These are phyloP conservation scores for Mycena galopus DNA, from an alignment of 768 basidiomycete species.

Conservation along the genomic window DNA sequence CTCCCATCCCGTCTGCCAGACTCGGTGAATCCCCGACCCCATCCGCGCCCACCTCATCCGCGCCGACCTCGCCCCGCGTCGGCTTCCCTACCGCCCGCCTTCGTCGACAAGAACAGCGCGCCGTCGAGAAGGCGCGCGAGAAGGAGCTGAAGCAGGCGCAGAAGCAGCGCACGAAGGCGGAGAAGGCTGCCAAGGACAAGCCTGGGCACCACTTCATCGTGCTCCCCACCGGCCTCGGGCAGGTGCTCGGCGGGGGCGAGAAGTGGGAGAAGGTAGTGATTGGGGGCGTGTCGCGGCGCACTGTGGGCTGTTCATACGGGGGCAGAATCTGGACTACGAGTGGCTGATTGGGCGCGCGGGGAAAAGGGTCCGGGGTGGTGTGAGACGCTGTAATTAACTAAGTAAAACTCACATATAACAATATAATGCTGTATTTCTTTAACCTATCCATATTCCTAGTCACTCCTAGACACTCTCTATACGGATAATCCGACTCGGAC, in stretches of 20 bases:
- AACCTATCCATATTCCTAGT: too few species aligned
- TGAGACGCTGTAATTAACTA: constrained; percentile 32
- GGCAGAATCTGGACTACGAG: constrained; percentile 65
- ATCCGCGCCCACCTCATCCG: too few species aligned
- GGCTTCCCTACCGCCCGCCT: too few species aligned
- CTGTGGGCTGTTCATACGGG: constrained; percentile 64
- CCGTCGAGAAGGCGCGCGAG: constrained; percentile 32
- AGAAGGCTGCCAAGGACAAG: constrained; percentile 43
- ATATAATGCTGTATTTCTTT: not conserved
- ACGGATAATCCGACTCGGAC: too few species aligned
- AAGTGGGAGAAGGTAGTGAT: constrained; percentile 68
- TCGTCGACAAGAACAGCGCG: too few species aligned
- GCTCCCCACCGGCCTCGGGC: constrained; percentile 60
- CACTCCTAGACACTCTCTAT: too few species aligned
- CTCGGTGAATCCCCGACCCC: too few species aligned
- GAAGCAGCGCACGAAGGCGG: constrained; percentile 40
- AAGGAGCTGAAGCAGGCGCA: constrained; percentile 38
- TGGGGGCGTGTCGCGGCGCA: constrained; percentile 68
- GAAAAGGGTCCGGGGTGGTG: constrained; percentile 57
- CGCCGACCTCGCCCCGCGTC: too few species aligned
- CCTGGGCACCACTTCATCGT: constrained; percentile 64
- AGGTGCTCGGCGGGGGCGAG: constrained; percentile 55
- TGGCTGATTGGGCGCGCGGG: constrained; percentile 61
- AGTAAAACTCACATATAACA: too few species aligned
- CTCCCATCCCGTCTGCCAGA: too few species aligned